Conservation (phyloP, 2,329 filamentous ascomycete genomes). For the Nemania serpens region DNA sequence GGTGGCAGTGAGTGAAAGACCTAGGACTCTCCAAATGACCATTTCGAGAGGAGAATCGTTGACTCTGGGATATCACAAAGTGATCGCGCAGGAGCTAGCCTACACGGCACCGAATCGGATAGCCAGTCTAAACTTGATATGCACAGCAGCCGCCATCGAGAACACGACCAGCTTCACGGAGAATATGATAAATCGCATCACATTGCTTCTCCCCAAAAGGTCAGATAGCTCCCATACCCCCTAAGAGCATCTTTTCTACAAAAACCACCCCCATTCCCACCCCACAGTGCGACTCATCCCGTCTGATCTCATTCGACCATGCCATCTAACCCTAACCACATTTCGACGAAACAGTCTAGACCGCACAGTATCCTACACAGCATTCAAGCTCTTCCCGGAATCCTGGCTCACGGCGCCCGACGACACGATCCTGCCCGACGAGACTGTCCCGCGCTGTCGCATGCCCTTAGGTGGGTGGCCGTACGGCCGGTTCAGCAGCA, state of each 20-base stretch:
- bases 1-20: conserved; percentile 27
- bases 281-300: too few species aligned
- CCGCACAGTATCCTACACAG: conserved; percentile 65
- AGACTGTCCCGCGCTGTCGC: conserved; percentile 44
- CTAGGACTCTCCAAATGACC: not conserved
- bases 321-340: not conserved
- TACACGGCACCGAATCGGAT: conserved; percentile 57
- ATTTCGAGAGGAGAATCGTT: not conserved
- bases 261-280: too few species aligned
- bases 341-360: conserved; percentile 53
- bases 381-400: conserved; percentile 67
- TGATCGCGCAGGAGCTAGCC: conserved; percentile 86
- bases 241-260: too few species aligned
- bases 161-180: conserved; percentile 66
- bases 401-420: conserved; percentile 68
- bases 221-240: conserved; percentile 2
- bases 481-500: conserved; percentile 65
- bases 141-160: conserved; percentile 64
- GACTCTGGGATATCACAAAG: conserved; percentile 4
- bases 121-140: conserved; percentile 61
- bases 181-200: conserved; percentile 63
- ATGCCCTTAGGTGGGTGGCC: conserved; percentile 34
- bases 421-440: conserved; percentile 54
- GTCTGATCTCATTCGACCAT: too few species aligned
- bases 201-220: conserved; percentile 69